Percentiles rank a stretch among this genome's conserved stretches.
phyloP scores from a whole-genome alignment of 2,329 filamentous ascomycete species.

The Fusarium napiforme region DNA sequence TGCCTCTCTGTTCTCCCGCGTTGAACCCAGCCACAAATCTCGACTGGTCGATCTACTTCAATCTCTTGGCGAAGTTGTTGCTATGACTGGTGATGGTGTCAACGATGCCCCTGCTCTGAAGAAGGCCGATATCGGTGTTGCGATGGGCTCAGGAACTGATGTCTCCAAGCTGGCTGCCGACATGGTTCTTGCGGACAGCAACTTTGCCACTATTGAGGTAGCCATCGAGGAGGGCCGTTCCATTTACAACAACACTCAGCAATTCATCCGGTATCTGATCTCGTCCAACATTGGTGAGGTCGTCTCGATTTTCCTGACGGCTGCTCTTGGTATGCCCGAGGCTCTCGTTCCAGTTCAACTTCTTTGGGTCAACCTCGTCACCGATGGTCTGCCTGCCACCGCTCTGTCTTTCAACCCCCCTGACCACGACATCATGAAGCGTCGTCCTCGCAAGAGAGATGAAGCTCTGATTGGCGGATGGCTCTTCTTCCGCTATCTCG shows the following conservation, averaged over 20 bases:
- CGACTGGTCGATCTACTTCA: constrained; percentile 97
- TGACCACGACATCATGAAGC: constrained; percentile 98
- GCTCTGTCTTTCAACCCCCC: constrained; percentile 97
- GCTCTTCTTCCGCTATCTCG: constrained; percentile 97
- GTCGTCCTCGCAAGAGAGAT: constrained; percentile 89
- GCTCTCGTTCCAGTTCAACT: constrained; percentile 96
- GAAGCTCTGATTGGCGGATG: constrained; percentile 93
- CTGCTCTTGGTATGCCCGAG: constrained; percentile 96
- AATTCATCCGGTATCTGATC: constrained; percentile 99
- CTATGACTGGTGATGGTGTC: constrained; percentile 99
- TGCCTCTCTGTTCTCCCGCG: constrained; percentile 93
- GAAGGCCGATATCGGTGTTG: constrained; percentile 98
- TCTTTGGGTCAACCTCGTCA: constrained; percentile 98
- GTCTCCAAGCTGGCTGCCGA: constrained; percentile 96
- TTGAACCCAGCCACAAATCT: constrained; percentile 97
- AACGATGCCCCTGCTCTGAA: constrained; percentile 98
- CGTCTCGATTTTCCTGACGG: constrained; percentile 97
- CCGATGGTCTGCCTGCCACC: constrained; percentile 94
- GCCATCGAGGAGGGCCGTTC: constrained; percentile 97
- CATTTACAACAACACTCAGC: constrained; percentile 99
- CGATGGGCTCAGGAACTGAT: constrained; percentile 98
- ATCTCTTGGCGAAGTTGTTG: constrained; percentile 91
- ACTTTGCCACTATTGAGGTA: constrained; percentile 96
- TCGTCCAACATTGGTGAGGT: constrained; percentile 99
- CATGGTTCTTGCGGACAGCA: constrained; percentile 98